Evolutionary conservation across 202 grass and related monocot species (phyloP), one percentile per base, ranked within the genome.

Genomic region (Schoenoplectus triqueter): DNA sequence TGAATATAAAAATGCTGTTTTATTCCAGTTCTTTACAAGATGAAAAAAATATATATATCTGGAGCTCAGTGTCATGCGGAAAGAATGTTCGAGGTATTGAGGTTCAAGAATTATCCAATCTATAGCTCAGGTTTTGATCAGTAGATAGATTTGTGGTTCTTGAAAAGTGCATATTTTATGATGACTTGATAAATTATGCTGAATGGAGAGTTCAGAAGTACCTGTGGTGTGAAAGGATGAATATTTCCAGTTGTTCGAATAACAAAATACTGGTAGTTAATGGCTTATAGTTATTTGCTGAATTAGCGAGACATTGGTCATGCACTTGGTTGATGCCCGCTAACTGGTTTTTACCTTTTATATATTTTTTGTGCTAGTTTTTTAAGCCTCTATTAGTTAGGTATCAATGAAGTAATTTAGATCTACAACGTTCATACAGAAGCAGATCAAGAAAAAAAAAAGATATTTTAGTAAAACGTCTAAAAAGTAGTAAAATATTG

Each of bases 111-210:
- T 57, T 41, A 22, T 31, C 2, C 31, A 0, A 31, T 31, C 41
- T 41, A n/a, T 59, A 60, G 21, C 74, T 78, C 14, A 78, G 74
- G 14, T 78, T 41, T 60, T 78, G 21, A 59, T 31, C 56, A 15
- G 21, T 60, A 59, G 13, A 60, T 59, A 60, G 54, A 78, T 78
- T 78, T 40, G 6, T 42, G 52, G 74, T 78, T 78, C 21, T 60
- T 42, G 4, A 41, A 78, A 4, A 60, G 31, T 78, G 73, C 17
- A 22, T 31, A 22, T 78, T 60, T 44, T n/a, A 78, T 0, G 54
- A 14, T n/a, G 67, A 69, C 42, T 7, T 70, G 40, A 70, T 17
- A 46, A 52, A 48, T 72, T 59, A 10, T 62, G 70, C 17, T 31
- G 31, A 31, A 31, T 31, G 31, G 31, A 31, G 31, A 31, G 31